Conservation (phyloP, 2,329 filamentous ascomycete species). For the Curvularia hawaiiensis region DNA sequence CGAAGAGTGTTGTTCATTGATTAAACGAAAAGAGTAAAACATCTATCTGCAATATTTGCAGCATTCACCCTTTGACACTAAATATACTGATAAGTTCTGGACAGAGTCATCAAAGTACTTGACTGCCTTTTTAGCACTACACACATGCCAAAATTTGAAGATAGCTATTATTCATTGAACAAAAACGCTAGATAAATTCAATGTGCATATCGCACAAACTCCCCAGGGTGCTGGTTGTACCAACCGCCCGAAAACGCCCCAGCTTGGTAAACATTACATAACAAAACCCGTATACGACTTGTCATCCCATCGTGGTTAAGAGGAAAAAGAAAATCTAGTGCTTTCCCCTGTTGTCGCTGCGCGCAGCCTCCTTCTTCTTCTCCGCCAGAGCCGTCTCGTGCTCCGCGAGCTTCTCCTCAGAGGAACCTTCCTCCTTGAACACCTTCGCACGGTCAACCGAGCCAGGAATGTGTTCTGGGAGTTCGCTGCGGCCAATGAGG, state of each 20-base stretch:
- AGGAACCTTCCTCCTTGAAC: constrained; percentile 47
- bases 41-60: no score
- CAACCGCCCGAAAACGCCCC: constrained; percentile 4
- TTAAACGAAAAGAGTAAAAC: no score
- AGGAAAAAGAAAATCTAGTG: not conserved
- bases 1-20: no score
- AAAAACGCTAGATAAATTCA: not conserved
- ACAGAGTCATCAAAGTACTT: no score
- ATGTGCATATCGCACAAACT: not conserved
- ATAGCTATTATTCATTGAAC: not conserved
- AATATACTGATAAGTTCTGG: not conserved
- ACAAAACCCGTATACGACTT: not conserved
- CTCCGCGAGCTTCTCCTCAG: constrained; percentile 36
- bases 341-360: constrained; percentile 23
- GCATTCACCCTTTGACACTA: not conserved
- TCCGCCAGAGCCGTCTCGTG: constrained; percentile 35
- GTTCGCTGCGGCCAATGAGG: constrained; percentile 80
- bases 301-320: not conserved
- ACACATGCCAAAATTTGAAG: not conserved
- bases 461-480: constrained; percentile 59
- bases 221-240: not conserved
- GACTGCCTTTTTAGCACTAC: not conserved
- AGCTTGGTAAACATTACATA: not conserved
- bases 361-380: constrained; percentile 33
- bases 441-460: constrained; percentile 55